Conservation (phyloP, 1,139 yeast species). For the Suhomyces maxii region DNA sequence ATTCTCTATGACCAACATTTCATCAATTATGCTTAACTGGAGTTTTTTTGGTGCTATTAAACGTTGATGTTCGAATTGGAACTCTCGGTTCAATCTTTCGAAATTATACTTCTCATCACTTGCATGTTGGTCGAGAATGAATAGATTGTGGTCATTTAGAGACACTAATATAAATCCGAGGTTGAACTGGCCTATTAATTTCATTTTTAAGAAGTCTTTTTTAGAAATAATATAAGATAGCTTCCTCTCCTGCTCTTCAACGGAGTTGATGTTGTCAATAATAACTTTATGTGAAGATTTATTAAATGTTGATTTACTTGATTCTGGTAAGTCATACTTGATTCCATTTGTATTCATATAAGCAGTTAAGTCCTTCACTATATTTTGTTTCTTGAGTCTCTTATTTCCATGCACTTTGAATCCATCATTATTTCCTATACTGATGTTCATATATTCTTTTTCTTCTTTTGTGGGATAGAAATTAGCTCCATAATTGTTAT, state of each 20-base stretch:
- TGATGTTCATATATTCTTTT: constrained; percentile 12
- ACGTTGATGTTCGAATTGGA: constrained; percentile 58
- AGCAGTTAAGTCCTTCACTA: constrained; percentile 11
- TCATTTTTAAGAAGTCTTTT: constrained; percentile 67
- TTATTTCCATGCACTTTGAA: constrained; percentile 16
- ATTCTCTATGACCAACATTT: constrained; percentile 64
- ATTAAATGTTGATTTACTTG: not conserved
- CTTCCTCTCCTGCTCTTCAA: constrained; percentile 52
- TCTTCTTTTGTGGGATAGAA: constrained; percentile 11
- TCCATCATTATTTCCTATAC: constrained; percentile 15
- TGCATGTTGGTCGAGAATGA: constrained; percentile 95
- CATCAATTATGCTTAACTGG: constrained; percentile 76
- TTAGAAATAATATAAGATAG: constrained; percentile 59
- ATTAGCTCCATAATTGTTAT: constrained; percentile 12
- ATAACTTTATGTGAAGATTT: constrained; percentile 2
- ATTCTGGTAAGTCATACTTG: not conserved
- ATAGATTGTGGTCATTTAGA: constrained; percentile 49
- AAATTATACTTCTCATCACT: constrained; percentile 93
- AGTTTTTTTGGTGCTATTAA: constrained; percentile 65
- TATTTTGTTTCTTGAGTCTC: constrained; percentile 10
- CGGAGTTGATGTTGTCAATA: constrained; percentile 21
- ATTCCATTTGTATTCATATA: not conserved
- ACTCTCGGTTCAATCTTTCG: constrained; percentile 61
- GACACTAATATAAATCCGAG: constrained; percentile 83
- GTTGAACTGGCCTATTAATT: constrained; percentile 87